These are phyloP conservation scores for Globisporangium paddicum DNA, from an alignment of 352 stramenopile species.

Conservation along the genomic window DNA sequence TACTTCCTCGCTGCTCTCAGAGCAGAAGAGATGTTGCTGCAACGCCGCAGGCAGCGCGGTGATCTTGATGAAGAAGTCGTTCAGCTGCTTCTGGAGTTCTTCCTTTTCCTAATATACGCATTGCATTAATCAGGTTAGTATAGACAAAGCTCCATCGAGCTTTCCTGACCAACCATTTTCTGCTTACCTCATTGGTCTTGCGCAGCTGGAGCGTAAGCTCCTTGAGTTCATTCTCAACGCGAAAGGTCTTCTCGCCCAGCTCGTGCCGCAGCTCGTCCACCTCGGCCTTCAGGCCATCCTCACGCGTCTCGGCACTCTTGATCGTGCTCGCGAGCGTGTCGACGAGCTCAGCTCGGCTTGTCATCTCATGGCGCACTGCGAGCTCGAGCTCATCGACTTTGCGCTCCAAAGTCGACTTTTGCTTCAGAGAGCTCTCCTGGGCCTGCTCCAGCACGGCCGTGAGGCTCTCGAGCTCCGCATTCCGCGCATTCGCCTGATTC, in stretches of 20 bases:
- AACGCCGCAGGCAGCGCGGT: constrained; percentile 59
- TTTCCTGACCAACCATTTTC: background rate
- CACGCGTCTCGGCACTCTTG: constrained; percentile 44
- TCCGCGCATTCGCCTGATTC: constrained; percentile 22
- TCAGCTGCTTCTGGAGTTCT: constrained; percentile 74
- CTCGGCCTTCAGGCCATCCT: constrained; percentile 34
- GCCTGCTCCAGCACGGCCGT: constrained; percentile 47
- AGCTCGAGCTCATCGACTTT: constrained; percentile 56
- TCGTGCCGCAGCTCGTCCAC: constrained; percentile 46
- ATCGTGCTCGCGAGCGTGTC: constrained; percentile 68
- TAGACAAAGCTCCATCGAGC: background rate
- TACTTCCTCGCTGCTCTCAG: constrained; percentile 23
- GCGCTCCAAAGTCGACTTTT: constrained; percentile 30
- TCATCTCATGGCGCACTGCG: constrained; percentile 50
- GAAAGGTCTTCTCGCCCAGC: constrained; percentile 60
- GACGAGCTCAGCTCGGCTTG: constrained; percentile 64
- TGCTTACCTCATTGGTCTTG: constrained; percentile 59
- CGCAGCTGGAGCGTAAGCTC: constrained; percentile 44
- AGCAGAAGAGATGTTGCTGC: constrained; percentile 69
- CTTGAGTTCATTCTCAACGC: constrained; percentile 51
- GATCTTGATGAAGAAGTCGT: constrained; percentile 73
- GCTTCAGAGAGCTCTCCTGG: constrained; percentile 22
- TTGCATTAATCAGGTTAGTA: background rate
- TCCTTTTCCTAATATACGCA: constrained; percentile 55
- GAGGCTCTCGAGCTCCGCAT: constrained; percentile 37